A percentile compares a stretch with the other conserved stretches of the same genome.
phyloP scores from a whole-genome alignment of 495 filamentous ascomycete genomes.

The Neurospora discreta region DNA sequence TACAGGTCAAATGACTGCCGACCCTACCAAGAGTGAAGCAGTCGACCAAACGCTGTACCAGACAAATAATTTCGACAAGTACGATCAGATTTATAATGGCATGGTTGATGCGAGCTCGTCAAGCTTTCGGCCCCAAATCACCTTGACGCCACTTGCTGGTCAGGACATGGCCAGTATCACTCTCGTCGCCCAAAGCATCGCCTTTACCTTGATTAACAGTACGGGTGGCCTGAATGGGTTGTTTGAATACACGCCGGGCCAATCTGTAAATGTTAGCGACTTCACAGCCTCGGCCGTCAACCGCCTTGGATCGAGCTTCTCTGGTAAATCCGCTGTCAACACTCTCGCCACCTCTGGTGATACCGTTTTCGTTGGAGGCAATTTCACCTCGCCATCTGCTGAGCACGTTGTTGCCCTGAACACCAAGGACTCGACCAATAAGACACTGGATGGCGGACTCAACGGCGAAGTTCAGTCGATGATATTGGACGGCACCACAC shows the following conservation, averaged over 20 bases:
- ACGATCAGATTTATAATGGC: conserved; percentile 79
- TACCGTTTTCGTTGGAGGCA: conserved; percentile 68
- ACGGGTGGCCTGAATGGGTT: conserved; percentile 75
- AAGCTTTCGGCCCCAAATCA: conserved; percentile 72
- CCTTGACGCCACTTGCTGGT: conserved; percentile 54
- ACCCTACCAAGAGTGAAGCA: conserved; percentile 30
- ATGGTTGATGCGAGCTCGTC: conserved; percentile 64
- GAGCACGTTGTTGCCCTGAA: conserved; percentile 68
- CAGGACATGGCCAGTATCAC: conserved; percentile 54
- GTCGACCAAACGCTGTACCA: conserved; percentile 56
- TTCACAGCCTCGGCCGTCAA: conserved; percentile 64
- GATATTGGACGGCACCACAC: conserved; percentile 45
- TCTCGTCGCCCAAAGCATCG: conserved; percentile 76
- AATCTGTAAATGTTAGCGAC: conserved; percentile 45
- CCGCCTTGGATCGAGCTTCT: conserved; percentile 57
- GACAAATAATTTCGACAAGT: conserved; percentile 90
- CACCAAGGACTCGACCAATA: conserved; percentile 45
- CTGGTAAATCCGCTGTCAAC: conserved; percentile 51
- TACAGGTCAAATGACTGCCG: conserved; percentile 54
- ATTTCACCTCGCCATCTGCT: conserved; percentile 58
- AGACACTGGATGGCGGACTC: conserved; percentile 60
- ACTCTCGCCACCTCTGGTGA: conserved; percentile 48
- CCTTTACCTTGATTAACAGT: conserved; percentile 60
- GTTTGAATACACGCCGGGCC: conserved; percentile 74
- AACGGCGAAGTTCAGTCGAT: conserved; percentile 70